These are phyloP conservation scores for Byssoonygena ceratinophila DNA, from an alignment of 2,329 filamentous ascomycete species.

Conservation along the genomic window DNA sequence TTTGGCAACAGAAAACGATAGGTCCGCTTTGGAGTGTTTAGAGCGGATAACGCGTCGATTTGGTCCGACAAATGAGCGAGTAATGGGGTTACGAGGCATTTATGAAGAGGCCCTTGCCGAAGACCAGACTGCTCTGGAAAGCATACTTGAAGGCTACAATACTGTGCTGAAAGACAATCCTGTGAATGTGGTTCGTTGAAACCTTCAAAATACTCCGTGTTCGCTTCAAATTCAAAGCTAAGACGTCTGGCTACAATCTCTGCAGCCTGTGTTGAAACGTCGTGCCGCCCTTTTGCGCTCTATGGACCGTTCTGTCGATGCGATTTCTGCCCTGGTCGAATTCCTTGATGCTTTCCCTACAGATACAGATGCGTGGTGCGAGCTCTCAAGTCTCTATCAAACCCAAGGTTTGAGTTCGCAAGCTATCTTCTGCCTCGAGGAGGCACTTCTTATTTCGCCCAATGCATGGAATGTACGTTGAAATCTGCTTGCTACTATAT, in stretches of 20 bases:
- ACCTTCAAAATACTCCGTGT: too few relatives aligned
- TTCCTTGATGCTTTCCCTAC: conserved; percentile 76
- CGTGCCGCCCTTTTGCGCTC: conserved; percentile 68
- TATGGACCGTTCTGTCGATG: conserved; percentile 58
- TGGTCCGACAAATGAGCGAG: conserved; percentile 69
- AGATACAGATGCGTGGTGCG: conserved; percentile 87
- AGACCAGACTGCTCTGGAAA: conserved; percentile 53
- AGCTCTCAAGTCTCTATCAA: conserved; percentile 79
- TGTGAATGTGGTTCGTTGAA: conserved; percentile 57
- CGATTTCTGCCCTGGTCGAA: conserved; percentile 60
- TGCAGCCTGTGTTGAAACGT: conserved; percentile 71
- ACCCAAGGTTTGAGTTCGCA: conserved; percentile 68
- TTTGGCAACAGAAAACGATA: conserved; percentile 72
- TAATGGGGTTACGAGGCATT: conserved; percentile 72
- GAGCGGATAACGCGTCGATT: conserved; percentile 69
- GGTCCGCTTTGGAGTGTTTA: conserved; percentile 63
- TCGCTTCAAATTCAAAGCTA: too few relatives aligned
- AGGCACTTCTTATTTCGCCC: conserved; percentile 73
- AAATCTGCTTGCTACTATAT: background rate
- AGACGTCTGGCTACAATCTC: background rate
- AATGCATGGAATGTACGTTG: conserved; percentile 80
- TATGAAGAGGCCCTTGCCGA: conserved; percentile 72
- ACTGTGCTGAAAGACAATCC: conserved; percentile 60
- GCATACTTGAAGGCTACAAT: conserved; percentile 67
- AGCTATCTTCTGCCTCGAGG: conserved; percentile 78